phyloP scores from a whole-genome alignment of 164 flowering plant species.

The Berberis vulgaris region DNA sequence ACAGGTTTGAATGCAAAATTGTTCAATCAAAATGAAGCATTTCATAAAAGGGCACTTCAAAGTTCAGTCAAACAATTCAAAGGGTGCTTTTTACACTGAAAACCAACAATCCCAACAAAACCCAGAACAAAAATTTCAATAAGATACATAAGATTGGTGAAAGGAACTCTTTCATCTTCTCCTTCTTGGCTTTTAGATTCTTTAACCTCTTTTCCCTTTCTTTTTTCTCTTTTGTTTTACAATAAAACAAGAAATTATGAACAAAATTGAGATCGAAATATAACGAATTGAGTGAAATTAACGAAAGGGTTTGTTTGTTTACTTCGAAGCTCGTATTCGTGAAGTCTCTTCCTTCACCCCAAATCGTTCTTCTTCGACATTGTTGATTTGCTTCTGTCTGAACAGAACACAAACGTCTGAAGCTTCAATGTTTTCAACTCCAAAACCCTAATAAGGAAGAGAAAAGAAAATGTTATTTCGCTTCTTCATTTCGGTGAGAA shows the following conservation, averaged over 20 bases:
- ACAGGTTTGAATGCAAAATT: too few species aligned
- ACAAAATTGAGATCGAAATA: background rate
- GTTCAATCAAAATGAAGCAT: too few species aligned
- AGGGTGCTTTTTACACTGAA: too few species aligned
- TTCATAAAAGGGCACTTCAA: too few species aligned
- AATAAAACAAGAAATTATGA: background rate
- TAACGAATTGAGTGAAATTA: background rate
- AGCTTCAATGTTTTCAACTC: background rate
- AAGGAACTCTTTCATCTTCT: slow-evolving; percentile 66
- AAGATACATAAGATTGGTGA: too few species aligned
- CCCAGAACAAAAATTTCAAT: too few species aligned
- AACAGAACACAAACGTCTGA: background rate
- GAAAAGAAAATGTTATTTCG: too few species aligned
- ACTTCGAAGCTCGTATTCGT: slow-evolving; percentile 76
- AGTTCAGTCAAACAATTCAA: too few species aligned
- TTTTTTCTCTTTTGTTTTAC: slow-evolving; percentile 54
- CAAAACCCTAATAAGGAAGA: too few species aligned
- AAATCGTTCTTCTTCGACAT: slow-evolving; percentile 97
- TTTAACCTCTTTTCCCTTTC: slow-evolving; percentile 54
- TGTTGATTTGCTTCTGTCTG: background rate
- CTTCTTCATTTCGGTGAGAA: too few species aligned
- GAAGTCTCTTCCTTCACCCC: slow-evolving; percentile 50
- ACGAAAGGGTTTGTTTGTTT: background rate
- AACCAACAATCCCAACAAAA: too few species aligned
- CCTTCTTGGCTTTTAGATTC: slow-evolving; percentile 78